Percentiles rank a stretch among this genome's conserved stretches.
These are phyloP conservation scores for Candida gigantensis DNA, from an alignment of 1,139 yeast species.

Conservation along the genomic window DNA sequence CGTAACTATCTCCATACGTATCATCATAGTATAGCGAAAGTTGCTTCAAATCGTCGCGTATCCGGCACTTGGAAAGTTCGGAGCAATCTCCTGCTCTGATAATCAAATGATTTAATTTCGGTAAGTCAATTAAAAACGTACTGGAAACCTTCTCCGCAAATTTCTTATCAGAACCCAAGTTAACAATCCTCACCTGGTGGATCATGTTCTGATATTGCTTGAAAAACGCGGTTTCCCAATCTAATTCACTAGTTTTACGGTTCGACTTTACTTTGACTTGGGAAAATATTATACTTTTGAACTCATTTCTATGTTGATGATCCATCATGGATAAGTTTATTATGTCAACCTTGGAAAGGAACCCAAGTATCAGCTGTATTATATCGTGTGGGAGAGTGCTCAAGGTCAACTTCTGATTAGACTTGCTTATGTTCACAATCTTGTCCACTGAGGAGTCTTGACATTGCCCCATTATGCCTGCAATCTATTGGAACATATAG, in stretches of 20 bases:
- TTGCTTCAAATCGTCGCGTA: constrained; percentile 17
- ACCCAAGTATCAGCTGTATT: background rate
- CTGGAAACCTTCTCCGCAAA: constrained; percentile 40
- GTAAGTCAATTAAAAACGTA: constrained; percentile 21
- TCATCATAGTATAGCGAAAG: constrained; percentile 25
- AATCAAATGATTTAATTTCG: constrained; percentile 23
- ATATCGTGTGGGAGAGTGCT: background rate
- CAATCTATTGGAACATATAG: too few species aligned
- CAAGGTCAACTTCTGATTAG: background rate
- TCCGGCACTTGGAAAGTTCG: constrained; percentile 43
- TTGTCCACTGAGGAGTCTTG: background rate
- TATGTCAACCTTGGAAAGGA: constrained; percentile 19
- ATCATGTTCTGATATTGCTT: constrained; percentile 15
- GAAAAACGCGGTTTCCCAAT: constrained; percentile 7
- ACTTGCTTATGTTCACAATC: background rate
- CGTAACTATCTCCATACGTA: constrained; percentile 8
- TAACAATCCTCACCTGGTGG: constrained; percentile 29
- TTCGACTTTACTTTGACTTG: constrained; percentile 34
- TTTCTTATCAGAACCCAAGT: constrained; percentile 41
- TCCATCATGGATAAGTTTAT: constrained; percentile 24
- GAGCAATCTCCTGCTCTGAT: constrained; percentile 41
- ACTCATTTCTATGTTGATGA: constrained; percentile 21
- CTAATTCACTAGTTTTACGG: constrained; percentile 20
- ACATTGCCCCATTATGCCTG: too few species aligned
- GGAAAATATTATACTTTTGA: constrained; percentile 25